Evolutionary conservation across 169 alveolate genomes (phyloP), one percentile per base, ranked within the genome.

Genomic region (Fabrea salina): DNA sequence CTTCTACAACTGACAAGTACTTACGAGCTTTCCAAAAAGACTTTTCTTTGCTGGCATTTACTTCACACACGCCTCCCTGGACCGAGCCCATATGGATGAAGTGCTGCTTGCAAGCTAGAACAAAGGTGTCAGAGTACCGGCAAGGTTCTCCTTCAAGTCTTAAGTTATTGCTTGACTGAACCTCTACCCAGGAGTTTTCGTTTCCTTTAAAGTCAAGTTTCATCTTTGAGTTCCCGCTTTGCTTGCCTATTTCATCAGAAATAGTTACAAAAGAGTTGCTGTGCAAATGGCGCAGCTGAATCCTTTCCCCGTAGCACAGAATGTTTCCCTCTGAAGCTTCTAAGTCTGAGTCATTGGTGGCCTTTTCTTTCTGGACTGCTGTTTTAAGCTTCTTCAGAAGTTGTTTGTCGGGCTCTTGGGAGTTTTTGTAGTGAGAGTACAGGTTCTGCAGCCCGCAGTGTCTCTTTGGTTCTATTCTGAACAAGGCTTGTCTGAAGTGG

Each of bases 81-180:
- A 43, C n/a, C 11, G 35, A 35, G 16, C 44, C 78, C 78, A 68
- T 68, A 68, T 68, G 64, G 64, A 68, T 41, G 32, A n/a, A 44
- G 35, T 43, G 44, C 19, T 43, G 13, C 1, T 30, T 16, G 7
- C 50, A n/a, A 22, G n/a, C 11, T n/a, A 68, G 67, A 7, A 22
- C 8, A 33, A 68, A 68, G 1, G n/a, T 43, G 35, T 68, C 78
- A n/a, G 35, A 13, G 30, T 68, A 68, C 32, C 66, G 13, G 0
- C 40, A 19, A 13, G 67, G 67, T 27, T 68, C 78, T n/a, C 78
- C 78, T 68, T 68, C 78, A 25, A 43, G 78, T 39, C 78, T 68
- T 40, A 68, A 27, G 19, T 47, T 68, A 30, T 68, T 43, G 8
- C 78, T 43, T n/a, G 78, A 64, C 27, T 41, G 19, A 44, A 68